Evolutionary conservation across 495 filamentous ascomycete species (phyloP), one percentile per base, ranked within the genome.

Genomic region (Aspergillus leporis): DNA sequence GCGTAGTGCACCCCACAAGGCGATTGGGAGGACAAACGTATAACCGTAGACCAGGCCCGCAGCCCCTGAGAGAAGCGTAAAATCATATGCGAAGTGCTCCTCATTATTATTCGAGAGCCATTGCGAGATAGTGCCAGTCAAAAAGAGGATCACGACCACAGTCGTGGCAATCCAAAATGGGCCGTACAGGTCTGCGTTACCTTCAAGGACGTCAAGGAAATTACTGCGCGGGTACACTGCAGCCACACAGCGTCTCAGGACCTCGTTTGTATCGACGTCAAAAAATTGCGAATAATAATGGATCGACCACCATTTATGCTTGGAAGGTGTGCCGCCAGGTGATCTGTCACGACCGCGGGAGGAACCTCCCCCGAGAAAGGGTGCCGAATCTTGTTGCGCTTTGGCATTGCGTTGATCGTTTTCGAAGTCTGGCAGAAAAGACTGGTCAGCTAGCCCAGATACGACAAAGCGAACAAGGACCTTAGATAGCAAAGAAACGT

Each of bases 81-180:
- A 98, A 70, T 98, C 91, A 72, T 98, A 98, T 60, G 84, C 86
- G 71, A 89, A 90, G 61, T 84, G 85, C 9, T 77, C 71, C 41
- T 85, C 78, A 52, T 84, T 77, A 49, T 79, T 76, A 19, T 82
- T 74, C 19, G 87, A 82, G 43, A 96, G 77, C 73, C 96, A 98
- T 69, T 91, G 87, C 62, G 88, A 94, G 60, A 98, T 96, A 0
- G 95, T 98, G 19, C 93, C 94, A 6, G 92, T 92, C 59, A 98
- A 70, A 73, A 98, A 98, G 41, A 98, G 78, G 50, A 98, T 97
- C 62, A 98, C 81, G 22, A 98, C 88, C 18, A 98, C 95, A 3
- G 94, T 97, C 1, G 94, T 98, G 12, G 95, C 95, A 76, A 98
- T 97, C 94, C 94, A 98, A 72, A 98, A 89, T 4, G 94, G 94